Base-by-base conservation (phyloP, 805 yeast genomes). In the Kluyveromyces wickerhamii region DNA sequence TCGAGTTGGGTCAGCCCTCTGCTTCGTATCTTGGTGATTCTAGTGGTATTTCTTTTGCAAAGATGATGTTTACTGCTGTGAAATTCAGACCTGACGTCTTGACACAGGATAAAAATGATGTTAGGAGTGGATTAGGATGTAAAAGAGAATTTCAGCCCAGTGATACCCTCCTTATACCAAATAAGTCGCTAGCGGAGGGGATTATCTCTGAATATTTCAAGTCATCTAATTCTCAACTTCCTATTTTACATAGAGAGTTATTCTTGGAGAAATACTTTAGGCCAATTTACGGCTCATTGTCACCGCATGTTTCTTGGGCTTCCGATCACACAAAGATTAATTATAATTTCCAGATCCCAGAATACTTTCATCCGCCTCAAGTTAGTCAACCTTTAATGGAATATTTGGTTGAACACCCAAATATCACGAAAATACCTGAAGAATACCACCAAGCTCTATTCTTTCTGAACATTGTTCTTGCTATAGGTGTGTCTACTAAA, bases 181-280 rank as follows among this genome's bases (percentile, higher is more conserved):
- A 82, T 1, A 84, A 83, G 47, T 62, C 66, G 15, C 70, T 75
- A 21, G 95, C 96, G 0, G 75, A 80, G 48, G 64, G 67, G 33
- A 67, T 82, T 28, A 49, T 86, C 7, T 67, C 74, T 23, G 64
- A 73, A 2, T 86, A 71, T 53, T 88, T 88, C 51, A 74, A 81
- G 14, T 87, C 81, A 47, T 73, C 88, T 11, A 87, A 88, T 52
- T 66, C 94, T 2, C 95, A 86, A 54, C 56, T 84, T 18, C 96
- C 96, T 0, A 67, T 88, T 4, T 59, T 87, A 31, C 95, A 88
- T 53, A 68, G 95, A 20, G 94, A 85, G 47, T 73, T 71, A 44
- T 87, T 86, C 48, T 56, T 88, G 27, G 62, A 63, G 30, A 62
- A 65, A 18, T 77, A 75, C 49, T 87, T 82, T 52, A 72, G 74